Evolutionary conservation across 257 asterid species (phyloP), one percentile per base, ranked within the genome.

Genomic region (Przewalskia tangutica): DNA sequence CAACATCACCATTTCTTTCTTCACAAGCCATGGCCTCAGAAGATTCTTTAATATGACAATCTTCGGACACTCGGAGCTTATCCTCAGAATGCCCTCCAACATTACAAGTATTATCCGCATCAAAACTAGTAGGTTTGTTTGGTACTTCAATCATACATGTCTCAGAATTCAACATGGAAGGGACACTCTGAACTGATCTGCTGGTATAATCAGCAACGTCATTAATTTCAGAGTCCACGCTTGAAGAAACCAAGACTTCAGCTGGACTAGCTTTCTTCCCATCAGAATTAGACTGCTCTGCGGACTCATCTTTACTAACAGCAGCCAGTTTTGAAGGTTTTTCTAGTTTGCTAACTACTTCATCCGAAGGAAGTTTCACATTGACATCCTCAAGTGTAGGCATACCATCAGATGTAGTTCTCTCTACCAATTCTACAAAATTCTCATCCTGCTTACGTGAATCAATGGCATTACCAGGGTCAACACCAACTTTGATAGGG

Each of bases 191-290:
- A 59, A 60, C 68, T 70, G 59, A 34, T 63, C 32, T 81, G 84
- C 84, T 70, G 8, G 71, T 78, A 51, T 32, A 77, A 81, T 76
- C 66, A 82, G 83, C 78, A 78, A 67, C 67, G 75, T 82, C 91
- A 82, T 76, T 82, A 75, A 82, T 81, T 80, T 80, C 59, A 34
- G 62, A 51, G 36, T 78, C 75, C 81, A 79, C 14, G 46, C 75
- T 55, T 13, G 64, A 55, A 16, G 80, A 79, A 83, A 77, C 83
- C 60, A 86, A 68, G 55, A 77, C 23, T 77, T 79, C 53, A 77
- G 88, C 83, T 79, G 84, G 82, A 84, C 83, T 79, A 79, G 7
- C 80, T 46, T 83, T 67, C 83, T 85, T 53, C 58, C 87, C 83
- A 84, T 84, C 86, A 79, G 65, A 68, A 27, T 62, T 67, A 70